phyloP scores from a whole-genome alignment of 1,284 basidiomycete species.

The Fomitopsis pinicola region DNA sequence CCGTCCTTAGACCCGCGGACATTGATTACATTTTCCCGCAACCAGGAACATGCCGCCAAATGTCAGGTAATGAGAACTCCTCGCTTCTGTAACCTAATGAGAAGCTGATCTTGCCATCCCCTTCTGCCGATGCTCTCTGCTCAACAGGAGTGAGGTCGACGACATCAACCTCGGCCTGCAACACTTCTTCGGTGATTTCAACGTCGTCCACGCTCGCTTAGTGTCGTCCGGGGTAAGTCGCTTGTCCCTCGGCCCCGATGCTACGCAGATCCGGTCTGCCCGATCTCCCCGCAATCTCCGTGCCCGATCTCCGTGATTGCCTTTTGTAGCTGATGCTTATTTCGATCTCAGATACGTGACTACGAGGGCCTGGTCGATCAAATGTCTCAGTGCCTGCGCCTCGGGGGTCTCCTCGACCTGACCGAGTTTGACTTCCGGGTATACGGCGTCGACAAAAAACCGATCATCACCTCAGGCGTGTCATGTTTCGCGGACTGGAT shows the following conservation, averaged over 20 bases:
- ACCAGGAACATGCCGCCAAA: slow-evolving; percentile 61
- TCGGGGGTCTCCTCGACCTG: slow-evolving; percentile 62
- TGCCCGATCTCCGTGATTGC: slow-evolving; percentile 10
- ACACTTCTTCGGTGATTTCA: slow-evolving; percentile 73
- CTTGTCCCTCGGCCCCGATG: slow-evolving; percentile 7
- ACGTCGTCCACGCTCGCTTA: slow-evolving; percentile 67
- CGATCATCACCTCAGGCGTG: slow-evolving; percentile 39
- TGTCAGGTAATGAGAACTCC: slow-evolving; percentile 43
- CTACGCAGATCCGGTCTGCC: slow-evolving; percentile 8
- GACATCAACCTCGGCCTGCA: slow-evolving; percentile 79
- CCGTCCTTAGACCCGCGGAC: not conserved
- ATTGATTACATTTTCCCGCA: slow-evolving; percentile 7
- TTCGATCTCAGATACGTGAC: slow-evolving; percentile 54
- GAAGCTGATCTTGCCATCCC: slow-evolving; percentile 4
- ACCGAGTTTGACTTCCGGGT: slow-evolving; percentile 66
- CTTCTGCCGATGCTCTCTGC: not conserved
- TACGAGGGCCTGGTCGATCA: slow-evolving; percentile 63
- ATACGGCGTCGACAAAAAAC: slow-evolving; percentile 46
- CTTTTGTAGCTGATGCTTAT: slow-evolving; percentile 11
- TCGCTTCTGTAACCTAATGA: not conserved
- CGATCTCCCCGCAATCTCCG: slow-evolving; percentile 19
- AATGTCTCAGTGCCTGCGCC: slow-evolving; percentile 60
- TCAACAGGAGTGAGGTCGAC: slow-evolving; percentile 68
- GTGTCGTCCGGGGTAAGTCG: slow-evolving; percentile 63
- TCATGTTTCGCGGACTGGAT: slow-evolving; percentile 64